Percentiles rank a stretch among this genome's conserved stretches.
phyloP scores from a whole-genome alignment of 2,329 filamentous ascomycete species.

The Botryotinia convoluta region DNA sequence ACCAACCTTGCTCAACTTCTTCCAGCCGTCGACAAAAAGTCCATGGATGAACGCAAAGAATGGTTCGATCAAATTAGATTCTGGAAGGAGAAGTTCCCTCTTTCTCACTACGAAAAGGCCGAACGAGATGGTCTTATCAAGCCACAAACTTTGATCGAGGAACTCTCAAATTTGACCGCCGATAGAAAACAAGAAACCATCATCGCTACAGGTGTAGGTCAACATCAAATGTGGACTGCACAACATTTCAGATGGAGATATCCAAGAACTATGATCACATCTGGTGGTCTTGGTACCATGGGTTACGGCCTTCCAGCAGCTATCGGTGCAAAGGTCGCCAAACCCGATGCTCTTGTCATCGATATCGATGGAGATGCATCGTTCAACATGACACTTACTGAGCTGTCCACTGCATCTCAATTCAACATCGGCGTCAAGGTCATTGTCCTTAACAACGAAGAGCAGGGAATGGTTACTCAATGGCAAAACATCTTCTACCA shows the following conservation, averaged over 20 bases:
- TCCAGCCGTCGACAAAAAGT: conserved; percentile 63
- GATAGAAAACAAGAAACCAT: conserved; percentile 79
- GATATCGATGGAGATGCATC: conserved; percentile 99
- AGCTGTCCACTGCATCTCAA: conserved; percentile 87
- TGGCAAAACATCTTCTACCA: conserved; percentile 99
- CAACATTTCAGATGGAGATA: conserved; percentile 95
- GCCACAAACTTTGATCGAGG: conserved; percentile 88
- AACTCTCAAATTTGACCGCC: conserved; percentile 79
- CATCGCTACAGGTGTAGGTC: conserved; percentile 91
- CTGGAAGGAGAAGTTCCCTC: conserved; percentile 92
- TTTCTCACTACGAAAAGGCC: conserved; percentile 75
- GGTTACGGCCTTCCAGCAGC: conserved; percentile 91
- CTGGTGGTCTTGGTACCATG: conserved; percentile 94
- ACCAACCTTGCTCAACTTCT: conserved; percentile 74
- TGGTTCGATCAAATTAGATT: conserved; percentile 88
- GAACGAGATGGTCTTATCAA: conserved; percentile 80
- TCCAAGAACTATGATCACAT: conserved; percentile 92
- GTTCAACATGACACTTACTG: conserved; percentile 97
- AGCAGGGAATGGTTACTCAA: conserved; percentile 98
- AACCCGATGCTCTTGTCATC: conserved; percentile 62
- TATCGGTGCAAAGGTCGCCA: conserved; percentile 89
- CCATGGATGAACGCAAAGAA: conserved; percentile 65
- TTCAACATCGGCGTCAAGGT: conserved; percentile 97
- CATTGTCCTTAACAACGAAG: conserved; percentile 92
- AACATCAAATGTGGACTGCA: conserved; percentile 98